A percentile compares a stretch with the other conserved stretches of the same genome.
phyloP scores from a whole-genome alignment of 1,139 yeast species.

The Magnusiomyces clavatus region DNA sequence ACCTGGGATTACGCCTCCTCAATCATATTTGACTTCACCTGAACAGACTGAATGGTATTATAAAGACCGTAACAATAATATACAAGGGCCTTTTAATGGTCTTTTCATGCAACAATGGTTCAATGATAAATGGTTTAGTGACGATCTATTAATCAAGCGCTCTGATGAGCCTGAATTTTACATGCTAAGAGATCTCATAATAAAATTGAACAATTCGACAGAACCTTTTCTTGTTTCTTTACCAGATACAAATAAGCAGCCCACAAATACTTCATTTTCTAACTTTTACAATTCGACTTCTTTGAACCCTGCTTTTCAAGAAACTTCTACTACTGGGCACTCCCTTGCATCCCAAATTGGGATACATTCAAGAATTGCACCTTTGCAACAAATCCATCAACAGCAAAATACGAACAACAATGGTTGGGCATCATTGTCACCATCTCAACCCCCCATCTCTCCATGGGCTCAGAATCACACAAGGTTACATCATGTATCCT shows the following conservation, averaged over 20 bases:
- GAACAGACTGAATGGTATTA: constrained; percentile 60
- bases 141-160: constrained; percentile 51
- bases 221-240: constrained; percentile 59
- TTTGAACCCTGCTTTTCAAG: constrained; percentile 7
- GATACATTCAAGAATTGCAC: background rate
- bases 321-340: constrained; percentile 4
- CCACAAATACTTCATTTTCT: constrained; percentile 11
- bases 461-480: constrained; percentile 18
- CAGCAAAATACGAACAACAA: constrained; percentile 4
- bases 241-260: constrained; percentile 23
- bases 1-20: constrained; percentile 22
- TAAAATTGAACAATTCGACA: constrained; percentile 40
- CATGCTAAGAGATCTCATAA: constrained; percentile 28
- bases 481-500: constrained; percentile 11
- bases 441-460: constrained; percentile 18
- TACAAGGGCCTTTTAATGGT: constrained; percentile 79
- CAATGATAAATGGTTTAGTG: constrained; percentile 50
- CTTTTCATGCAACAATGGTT: constrained; percentile 75
- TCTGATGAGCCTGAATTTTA: constrained; percentile 31
- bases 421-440: constrained; percentile 15
- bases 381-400: constrained; percentile 5
- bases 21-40: constrained; percentile 27
- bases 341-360: background rate
- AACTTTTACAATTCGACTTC: constrained; percentile 5
- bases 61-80: constrained; percentile 59